Evolutionary conservation across 1,284 basidiomycete genomes (phyloP).

Genomic region (Ceratobasidium sp.): DNA sequence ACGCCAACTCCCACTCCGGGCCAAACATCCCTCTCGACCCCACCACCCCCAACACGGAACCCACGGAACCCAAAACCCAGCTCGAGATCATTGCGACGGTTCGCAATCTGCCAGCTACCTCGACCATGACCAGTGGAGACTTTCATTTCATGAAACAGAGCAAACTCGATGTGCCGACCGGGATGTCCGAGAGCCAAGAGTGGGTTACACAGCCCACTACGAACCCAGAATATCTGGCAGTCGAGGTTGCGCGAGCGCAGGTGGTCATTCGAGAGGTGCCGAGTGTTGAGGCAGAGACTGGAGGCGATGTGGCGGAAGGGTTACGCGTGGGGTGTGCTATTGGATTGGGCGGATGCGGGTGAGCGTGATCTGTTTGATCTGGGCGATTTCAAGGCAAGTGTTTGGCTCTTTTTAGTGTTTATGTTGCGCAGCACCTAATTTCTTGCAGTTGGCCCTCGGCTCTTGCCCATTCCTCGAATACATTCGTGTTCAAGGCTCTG

Average conservation of each 20-base stretch:
- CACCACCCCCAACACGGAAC: background rate
- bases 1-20: slow-evolving; percentile 30
- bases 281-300: slow-evolving; percentile 42
- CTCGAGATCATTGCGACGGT: background rate
- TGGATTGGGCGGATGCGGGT: slow-evolving; percentile 28
- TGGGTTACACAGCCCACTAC: slow-evolving; percentile 52
- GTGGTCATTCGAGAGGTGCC: slow-evolving; percentile 39
- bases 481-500: too few species aligned
- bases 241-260: slow-evolving; percentile 50
- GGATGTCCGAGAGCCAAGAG: slow-evolving; percentile 48
- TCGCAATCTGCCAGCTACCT: background rate
- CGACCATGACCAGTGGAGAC: slow-evolving; percentile 4
- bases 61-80: slow-evolving; percentile 2
- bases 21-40: slow-evolving; percentile 25
- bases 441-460: background rate
- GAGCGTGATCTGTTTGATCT: slow-evolving; percentile 32
- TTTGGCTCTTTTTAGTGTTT: background rate
- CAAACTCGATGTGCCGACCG: slow-evolving; percentile 51
- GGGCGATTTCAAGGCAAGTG: slow-evolving; percentile 23
- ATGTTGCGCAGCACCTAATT: background rate
- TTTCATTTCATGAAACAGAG: slow-evolving; percentile 41
- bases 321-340: slow-evolving; percentile 8
- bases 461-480: background rate
- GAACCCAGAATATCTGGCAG: slow-evolving; percentile 54
- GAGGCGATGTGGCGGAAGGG: background rate